phyloP scores from a whole-genome alignment of 495 filamentous ascomycete genomes.

The Hypoxylon lenormandii region DNA sequence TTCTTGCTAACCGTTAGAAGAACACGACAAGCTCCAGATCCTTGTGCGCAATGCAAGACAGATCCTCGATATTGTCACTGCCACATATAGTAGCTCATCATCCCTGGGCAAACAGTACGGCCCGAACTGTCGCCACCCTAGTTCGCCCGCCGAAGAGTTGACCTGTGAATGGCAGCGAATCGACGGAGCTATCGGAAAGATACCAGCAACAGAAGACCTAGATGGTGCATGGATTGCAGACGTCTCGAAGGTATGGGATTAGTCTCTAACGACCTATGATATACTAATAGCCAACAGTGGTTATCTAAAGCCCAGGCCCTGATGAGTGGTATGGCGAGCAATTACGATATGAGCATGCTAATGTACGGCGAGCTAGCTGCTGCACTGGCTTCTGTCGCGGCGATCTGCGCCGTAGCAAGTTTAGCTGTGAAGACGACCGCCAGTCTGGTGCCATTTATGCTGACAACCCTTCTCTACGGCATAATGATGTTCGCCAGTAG shows the following conservation, averaged over 20 bases:
- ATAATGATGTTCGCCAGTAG: constrained; percentile 97
- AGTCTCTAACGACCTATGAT: not conserved
- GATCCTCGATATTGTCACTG: constrained; percentile 76
- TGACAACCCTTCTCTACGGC: constrained; percentile 71
- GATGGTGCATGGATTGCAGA: constrained; percentile 44
- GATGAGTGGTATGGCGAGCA: constrained; percentile 88
- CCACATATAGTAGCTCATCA: constrained; percentile 69
- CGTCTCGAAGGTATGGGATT: constrained; percentile 48
- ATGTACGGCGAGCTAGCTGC: constrained; percentile 51
- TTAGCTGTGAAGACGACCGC: constrained; percentile 22
- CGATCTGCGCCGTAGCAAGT: constrained; percentile 40
- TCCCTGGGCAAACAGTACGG: constrained; percentile 58
- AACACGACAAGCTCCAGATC: constrained; percentile 71
- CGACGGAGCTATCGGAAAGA: constrained; percentile 38
- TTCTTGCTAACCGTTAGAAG: constrained; percentile 49
- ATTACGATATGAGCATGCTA: constrained; percentile 76
- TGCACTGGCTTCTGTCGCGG: constrained; percentile 36
- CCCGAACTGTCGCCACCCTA: constrained; percentile 58
- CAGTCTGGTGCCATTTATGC: constrained; percentile 46
- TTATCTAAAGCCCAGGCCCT: constrained; percentile 74
- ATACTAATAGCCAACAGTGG: constrained; percentile 63
- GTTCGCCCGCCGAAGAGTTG: constrained; percentile 68
- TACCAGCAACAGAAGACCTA: constrained; percentile 7
- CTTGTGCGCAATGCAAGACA: constrained; percentile 81
- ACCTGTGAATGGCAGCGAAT: constrained; percentile 73